These are phyloP conservation scores for Fusarium devonianum DNA, from an alignment of 2,329 filamentous ascomycete species.

Conservation along the genomic window DNA sequence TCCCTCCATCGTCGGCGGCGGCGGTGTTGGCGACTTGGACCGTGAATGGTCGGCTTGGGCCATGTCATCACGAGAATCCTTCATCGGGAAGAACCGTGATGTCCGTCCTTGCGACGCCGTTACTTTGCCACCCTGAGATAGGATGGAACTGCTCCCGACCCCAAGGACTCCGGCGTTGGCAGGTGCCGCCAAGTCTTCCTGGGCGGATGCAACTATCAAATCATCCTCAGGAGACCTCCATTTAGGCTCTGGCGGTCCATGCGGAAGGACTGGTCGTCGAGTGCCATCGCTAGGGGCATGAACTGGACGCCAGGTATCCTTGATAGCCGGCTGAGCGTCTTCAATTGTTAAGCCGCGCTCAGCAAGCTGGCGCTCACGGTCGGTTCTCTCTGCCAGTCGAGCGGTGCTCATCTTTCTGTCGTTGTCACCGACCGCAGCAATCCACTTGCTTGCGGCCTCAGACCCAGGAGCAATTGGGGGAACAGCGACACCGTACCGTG, in stretches of 20 bases:
- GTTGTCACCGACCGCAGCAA: constrained; percentile 51
- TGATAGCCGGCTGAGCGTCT: constrained; percentile 57
- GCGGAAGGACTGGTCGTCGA: constrained; percentile 37
- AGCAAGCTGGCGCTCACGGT: constrained; percentile 53
- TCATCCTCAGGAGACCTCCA: constrained; percentile 47
- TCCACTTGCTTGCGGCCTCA: constrained; percentile 53
- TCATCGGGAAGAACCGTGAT: constrained; percentile 69
- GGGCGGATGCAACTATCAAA: constrained; percentile 14
- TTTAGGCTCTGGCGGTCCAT: constrained; percentile 42
- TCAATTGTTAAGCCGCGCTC: constrained; percentile 54
- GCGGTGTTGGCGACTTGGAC: constrained; percentile 70
- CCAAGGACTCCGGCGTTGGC: constrained; percentile 43
- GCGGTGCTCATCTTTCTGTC: constrained; percentile 55
- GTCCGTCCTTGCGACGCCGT: constrained; percentile 56
- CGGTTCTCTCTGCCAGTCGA: constrained; percentile 49
- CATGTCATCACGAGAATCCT: constrained; percentile 55
- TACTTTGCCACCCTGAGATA: constrained; percentile 41
- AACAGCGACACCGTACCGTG: constrained; percentile 41
- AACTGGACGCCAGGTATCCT: constrained; percentile 62
- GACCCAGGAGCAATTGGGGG: constrained; percentile 43
- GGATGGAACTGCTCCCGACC: constrained; percentile 35
- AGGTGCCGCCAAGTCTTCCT: constrained; percentile 35
- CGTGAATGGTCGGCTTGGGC: constrained; percentile 50
- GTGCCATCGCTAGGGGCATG: constrained; percentile 49
- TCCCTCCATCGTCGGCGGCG: constrained; percentile 72